phyloP scores from a whole-genome alignment of 2,329 filamentous ascomycete genomes.

The Alternaria consortialis region DNA sequence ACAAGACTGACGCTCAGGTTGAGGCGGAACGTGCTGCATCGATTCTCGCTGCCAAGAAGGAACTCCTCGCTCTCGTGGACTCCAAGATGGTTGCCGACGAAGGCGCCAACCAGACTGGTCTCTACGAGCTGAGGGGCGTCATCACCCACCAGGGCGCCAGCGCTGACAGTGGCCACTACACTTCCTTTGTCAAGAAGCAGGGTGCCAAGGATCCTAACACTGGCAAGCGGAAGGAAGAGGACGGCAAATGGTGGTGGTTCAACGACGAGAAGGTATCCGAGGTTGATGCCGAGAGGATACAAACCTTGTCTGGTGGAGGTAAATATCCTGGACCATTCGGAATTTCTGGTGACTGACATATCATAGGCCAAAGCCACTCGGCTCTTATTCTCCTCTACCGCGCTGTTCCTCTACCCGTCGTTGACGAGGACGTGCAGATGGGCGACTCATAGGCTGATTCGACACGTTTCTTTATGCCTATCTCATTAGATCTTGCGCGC shows the following conservation, averaged over 20 bases:
- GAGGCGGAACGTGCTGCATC: constrained; percentile 83
- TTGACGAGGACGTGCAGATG: constrained; percentile 58
- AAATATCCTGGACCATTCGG: constrained; percentile 38
- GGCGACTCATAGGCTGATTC: constrained; percentile 26
- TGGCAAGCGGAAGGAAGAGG: constrained; percentile 80
- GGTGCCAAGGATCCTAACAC: constrained; percentile 75
- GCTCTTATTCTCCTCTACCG: constrained; percentile 82
- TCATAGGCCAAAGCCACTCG: constrained; percentile 74
- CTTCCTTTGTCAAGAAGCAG: constrained; percentile 95
- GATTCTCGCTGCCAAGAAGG: constrained; percentile 83
- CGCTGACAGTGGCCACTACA: constrained; percentile 98
- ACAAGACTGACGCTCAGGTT: constrained; percentile 93
- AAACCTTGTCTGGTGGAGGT: constrained; percentile 88
- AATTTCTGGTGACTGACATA: constrained; percentile 24
- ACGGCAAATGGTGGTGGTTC: constrained; percentile 99
- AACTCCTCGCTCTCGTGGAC: constrained; percentile 80
- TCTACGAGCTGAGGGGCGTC: constrained; percentile 93
- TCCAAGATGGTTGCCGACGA: constrained; percentile 78
- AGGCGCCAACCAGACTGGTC: constrained; percentile 88
- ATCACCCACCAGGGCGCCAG: constrained; percentile 97
- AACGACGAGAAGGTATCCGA: constrained; percentile 98
- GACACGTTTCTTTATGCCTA: not conserved
- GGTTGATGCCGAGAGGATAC: constrained; percentile 89
- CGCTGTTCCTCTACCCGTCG: constrained; percentile 72
- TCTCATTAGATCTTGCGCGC: not conserved